Evolutionary conservation across 164 flowering plant genomes (phyloP).

Genomic region (Taxillus chinensis): DNA sequence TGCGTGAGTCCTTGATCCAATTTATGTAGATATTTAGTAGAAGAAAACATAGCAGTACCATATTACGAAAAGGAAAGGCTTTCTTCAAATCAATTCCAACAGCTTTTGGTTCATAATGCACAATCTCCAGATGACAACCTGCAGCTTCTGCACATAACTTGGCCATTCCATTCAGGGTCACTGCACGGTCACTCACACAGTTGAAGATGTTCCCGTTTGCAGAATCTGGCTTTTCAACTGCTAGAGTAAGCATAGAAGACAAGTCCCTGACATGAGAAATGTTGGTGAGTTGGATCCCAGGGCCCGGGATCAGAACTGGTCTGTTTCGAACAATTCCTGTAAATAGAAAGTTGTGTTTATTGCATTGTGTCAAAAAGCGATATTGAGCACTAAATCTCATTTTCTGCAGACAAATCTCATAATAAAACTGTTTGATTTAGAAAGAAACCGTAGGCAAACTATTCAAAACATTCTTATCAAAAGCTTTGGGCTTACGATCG

Average conservation of each 20-base stretch:
- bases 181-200: constrained; percentile 91
- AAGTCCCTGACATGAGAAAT: constrained; percentile 84
- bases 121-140: constrained; percentile 53
- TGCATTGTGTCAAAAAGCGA: too few relatives aligned
- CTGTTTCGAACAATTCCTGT: constrained; percentile 91
- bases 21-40: neutral
- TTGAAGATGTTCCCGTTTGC: constrained; percentile 77
- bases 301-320: constrained; percentile 88
- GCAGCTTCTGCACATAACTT: constrained; percentile 91
- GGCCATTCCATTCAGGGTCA: constrained; percentile 90
- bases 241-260: constrained; percentile 77
- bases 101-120: constrained; percentile 89
- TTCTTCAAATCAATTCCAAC: constrained; percentile 83
- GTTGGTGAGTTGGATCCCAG: constrained; percentile 97
- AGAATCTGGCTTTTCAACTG: constrained; percentile 69
- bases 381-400: neutral
- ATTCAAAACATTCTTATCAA: neutral
- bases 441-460: neutral
- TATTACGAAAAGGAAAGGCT: constrained; percentile 92
- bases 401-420: neutral
- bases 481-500: constrained; percentile 54
- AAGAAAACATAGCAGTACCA: constrained; percentile 32
- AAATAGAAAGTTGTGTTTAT: neutral
- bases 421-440: neutral
- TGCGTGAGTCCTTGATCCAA: too few relatives aligned